These are phyloP conservation scores for Heritiera littoralis DNA, from an alignment of 345 rosid species.

Conservation along the genomic window DNA sequence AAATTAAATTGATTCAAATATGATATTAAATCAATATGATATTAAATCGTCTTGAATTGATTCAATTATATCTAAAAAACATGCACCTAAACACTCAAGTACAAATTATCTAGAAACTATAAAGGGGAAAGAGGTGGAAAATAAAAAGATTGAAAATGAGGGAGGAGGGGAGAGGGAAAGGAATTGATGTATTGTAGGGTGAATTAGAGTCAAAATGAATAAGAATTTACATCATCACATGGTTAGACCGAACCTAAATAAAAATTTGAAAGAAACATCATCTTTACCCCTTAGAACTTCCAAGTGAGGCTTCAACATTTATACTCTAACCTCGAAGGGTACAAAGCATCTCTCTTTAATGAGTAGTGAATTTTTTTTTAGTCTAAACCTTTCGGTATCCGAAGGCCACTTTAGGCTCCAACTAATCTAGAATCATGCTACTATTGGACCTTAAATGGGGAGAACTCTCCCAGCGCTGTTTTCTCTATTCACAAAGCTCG, in stretches of 20 bases:
- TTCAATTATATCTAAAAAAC: no score
- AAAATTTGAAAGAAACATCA: neutral
- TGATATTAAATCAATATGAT: no score
- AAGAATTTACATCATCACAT: constrained; percentile 18
- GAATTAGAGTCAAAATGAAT: constrained; percentile 23
- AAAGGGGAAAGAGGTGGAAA: neutral
- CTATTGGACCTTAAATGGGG: no score
- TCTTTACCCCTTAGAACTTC: constrained; percentile 5
- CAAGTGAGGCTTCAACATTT: neutral
- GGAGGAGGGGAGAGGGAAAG: neutral
- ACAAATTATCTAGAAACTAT: neutral
- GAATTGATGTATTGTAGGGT: neutral
- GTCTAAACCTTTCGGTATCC: no score
- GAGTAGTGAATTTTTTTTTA: no score
- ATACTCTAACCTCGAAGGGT: neutral
- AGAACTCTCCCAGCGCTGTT: no score
- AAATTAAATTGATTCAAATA: no score
- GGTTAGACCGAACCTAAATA: constrained; percentile 2
- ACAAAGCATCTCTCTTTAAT: neutral
- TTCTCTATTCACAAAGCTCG: no score
- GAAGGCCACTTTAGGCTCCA: no score
- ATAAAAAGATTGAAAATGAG: neutral
- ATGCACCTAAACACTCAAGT: neutral
- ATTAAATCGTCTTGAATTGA: no score
- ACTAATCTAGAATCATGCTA: no score